These are phyloP conservation scores for Trichoderma sp. DNA, from an alignment of 2,329 filamentous ascomycete genomes.

Conservation along the genomic window DNA sequence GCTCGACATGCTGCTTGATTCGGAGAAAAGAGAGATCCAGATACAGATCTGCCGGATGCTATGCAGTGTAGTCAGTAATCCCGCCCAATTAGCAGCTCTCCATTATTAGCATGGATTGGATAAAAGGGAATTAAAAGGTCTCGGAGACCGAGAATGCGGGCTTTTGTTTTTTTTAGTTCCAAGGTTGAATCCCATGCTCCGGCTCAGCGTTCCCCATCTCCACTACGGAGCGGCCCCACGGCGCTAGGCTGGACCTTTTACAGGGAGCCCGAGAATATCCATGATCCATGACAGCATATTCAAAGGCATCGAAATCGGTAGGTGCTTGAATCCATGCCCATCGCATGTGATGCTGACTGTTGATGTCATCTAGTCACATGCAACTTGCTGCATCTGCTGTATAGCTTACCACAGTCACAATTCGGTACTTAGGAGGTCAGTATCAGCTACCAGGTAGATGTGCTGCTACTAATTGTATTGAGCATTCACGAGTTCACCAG, in stretches of 20 bases:
- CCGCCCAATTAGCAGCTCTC: background rate
- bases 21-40: background rate
- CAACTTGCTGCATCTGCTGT: background rate
- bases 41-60: background rate
- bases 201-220: background rate
- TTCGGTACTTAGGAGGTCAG: background rate
- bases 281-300: background rate
- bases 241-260: background rate
- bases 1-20: slow-evolving; percentile 4
- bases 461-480: too few species aligned
- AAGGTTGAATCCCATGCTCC: background rate
- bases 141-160: slow-evolving; percentile 21
- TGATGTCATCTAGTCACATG: background rate
- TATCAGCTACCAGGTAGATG: too few species aligned
- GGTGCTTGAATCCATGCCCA: background rate
- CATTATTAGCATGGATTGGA: background rate
- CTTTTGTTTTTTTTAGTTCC: background rate
- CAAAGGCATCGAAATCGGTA: background rate
- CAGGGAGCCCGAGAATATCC: too few species aligned
- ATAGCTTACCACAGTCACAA: background rate
- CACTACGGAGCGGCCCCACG: slow-evolving; percentile 17
- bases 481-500: background rate
- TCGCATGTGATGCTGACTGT: background rate
- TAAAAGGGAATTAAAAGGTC: background rate
- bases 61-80: background rate